These are phyloP conservation scores for Taiozyma onychis DNA, from an alignment of 1,139 yeast species.

Conservation along the genomic window DNA sequence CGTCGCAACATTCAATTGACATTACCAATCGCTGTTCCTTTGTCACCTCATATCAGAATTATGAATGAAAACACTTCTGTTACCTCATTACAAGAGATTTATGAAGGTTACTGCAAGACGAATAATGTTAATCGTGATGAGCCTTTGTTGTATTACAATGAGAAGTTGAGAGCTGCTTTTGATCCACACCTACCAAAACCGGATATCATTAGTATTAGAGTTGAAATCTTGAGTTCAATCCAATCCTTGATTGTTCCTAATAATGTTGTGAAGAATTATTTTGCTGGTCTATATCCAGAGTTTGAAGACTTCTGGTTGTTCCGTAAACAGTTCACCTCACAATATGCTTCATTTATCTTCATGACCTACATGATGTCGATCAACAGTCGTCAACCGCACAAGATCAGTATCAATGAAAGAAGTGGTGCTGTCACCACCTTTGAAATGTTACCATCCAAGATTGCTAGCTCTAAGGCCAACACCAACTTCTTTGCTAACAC, in stretches of 20 bases:
- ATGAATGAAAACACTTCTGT: slow-evolving; percentile 79
- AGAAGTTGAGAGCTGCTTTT: slow-evolving; percentile 85
- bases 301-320: slow-evolving; percentile 97
- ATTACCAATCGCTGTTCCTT: slow-evolving; percentile 86
- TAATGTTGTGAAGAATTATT: slow-evolving; percentile 70
- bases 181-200: slow-evolving; percentile 93
- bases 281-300: slow-evolving; percentile 57
- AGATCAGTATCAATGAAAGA: slow-evolving; percentile 73
- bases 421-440: slow-evolving; percentile 93
- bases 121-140: slow-evolving; percentile 79
- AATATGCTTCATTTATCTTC: slow-evolving; percentile 92
- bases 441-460: slow-evolving; percentile 89
- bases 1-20: slow-evolving; percentile 83
- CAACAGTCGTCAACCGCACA: slow-evolving; percentile 89
- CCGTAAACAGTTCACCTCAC: slow-evolving; percentile 91
- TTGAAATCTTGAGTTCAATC: slow-evolving; percentile 85
- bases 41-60: slow-evolving; percentile 91
- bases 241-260: slow-evolving; percentile 86
- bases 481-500: slow-evolving; percentile 46
- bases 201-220: slow-evolving; percentile 80
- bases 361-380: slow-evolving; percentile 95
- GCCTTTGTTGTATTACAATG: slow-evolving; percentile 81
- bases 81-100: slow-evolving; percentile 77
- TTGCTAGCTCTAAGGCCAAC: slow-evolving; percentile 45
- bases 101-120: slow-evolving; percentile 80